These are phyloP conservation scores for Pterocarpus santalinus DNA, from an alignment of 306 rosid genomes.

Conservation along the genomic window DNA sequence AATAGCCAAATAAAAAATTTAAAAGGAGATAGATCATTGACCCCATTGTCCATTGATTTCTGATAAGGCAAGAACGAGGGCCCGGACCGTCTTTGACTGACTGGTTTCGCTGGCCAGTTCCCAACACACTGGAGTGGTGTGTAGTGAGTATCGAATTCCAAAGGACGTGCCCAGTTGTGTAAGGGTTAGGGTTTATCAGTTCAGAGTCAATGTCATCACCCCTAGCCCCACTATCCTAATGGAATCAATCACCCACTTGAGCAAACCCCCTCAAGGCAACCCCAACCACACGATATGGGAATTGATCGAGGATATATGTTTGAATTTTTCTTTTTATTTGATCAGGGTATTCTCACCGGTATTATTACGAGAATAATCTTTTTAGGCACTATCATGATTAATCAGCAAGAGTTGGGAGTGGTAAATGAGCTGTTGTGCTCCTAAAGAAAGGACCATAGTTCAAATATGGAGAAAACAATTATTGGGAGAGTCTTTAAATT, in stretches of 20 bases:
- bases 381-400: too few species aligned
- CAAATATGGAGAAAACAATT: too few species aligned
- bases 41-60: constrained; percentile 10
- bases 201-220: constrained; percentile 4
- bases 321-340: too few species aligned
- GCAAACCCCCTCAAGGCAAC: not conserved
- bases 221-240: constrained; percentile 20
- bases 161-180: constrained; percentile 33
- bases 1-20: not conserved
- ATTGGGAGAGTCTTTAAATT: too few species aligned
- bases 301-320: too few species aligned
- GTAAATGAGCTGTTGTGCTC: too few species aligned
- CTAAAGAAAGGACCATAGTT: too few species aligned
- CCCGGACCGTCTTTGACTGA: constrained; percentile 28
- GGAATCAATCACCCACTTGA: constrained; percentile 36
- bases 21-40: not conserved
- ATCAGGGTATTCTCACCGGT: too few species aligned
- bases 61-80: constrained; percentile 29
- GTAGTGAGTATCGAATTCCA: constrained; percentile 42
- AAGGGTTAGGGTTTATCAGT: constrained; percentile 41
- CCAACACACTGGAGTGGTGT: constrained; percentile 46
- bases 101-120: constrained; percentile 44
- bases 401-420: too few species aligned
- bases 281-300: not conserved
- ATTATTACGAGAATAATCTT: too few species aligned